Evolutionary conservation across 192 early-diverging fungal genomes (phyloP).

Genomic region (Entophlyctis helioformis): DNA sequence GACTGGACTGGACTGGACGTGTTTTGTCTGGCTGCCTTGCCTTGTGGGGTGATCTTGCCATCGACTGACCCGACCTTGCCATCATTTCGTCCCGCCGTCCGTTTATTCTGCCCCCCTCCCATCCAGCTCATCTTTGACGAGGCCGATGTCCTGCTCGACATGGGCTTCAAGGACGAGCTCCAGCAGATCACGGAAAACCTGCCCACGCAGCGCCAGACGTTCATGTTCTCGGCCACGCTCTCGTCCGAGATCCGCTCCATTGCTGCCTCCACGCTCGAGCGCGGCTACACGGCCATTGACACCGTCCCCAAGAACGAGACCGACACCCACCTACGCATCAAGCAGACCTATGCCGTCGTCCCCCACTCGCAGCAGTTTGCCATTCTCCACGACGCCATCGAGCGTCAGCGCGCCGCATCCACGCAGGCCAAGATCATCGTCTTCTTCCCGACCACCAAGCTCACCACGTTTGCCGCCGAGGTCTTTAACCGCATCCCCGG

Average conservation of each 20-base stretch:
- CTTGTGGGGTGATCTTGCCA: no score
- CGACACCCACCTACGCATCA: slow-evolving; percentile 68
- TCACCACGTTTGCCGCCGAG: slow-evolving; percentile 48
- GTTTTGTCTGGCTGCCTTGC: no score
- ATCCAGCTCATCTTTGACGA: slow-evolving; percentile 88
- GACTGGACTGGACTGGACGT: no score
- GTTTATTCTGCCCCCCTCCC: no score
- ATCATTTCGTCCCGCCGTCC: no score
- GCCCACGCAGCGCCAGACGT: slow-evolving; percentile 67
- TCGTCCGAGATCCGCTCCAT: slow-evolving; percentile 55
- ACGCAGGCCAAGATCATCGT: slow-evolving; percentile 74
- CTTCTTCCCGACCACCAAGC: slow-evolving; percentile 74
- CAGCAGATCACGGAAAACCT: slow-evolving; percentile 45
- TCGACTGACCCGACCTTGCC: no score
- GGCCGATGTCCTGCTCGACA: slow-evolving; percentile 87
- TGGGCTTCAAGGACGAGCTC: slow-evolving; percentile 80
- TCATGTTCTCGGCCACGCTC: slow-evolving; percentile 91
- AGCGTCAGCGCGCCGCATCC: slow-evolving; percentile 40
- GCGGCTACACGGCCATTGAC: slow-evolving; percentile 61
- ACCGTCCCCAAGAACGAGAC: slow-evolving; percentile 75
- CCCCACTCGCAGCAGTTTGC: slow-evolving; percentile 51
- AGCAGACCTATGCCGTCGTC: slow-evolving; percentile 61
- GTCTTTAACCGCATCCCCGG: slow-evolving; percentile 37
- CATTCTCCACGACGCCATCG: slow-evolving; percentile 52
- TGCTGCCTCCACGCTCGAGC: slow-evolving; percentile 49